Evolutionary conservation across 2,329 filamentous ascomycete genomes (phyloP), one percentile per base, ranked within the genome.

Genomic region (Ceratocystis alfenasii): DNA sequence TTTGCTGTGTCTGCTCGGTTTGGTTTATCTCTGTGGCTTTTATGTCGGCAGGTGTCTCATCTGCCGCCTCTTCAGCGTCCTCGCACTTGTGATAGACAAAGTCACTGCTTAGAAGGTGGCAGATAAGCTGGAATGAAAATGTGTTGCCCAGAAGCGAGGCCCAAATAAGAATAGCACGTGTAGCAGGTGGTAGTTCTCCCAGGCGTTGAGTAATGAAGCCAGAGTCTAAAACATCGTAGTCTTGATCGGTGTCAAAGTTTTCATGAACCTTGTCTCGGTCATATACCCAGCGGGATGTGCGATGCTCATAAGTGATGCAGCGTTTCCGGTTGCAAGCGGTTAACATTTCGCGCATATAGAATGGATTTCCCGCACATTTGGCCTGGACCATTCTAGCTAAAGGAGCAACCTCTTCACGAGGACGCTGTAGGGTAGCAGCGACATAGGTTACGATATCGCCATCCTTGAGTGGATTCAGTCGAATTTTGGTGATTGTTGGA

Each of bases 261-360:
- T 87, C 85, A 72, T 96, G 96, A 1, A 96, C 84, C 69, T 83
- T 85, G 74, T 96, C 91, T 10, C 96, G 77, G 72, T 95, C 88
- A 73, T 87, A 96, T 57, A 87, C 81, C 93, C 93, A 97, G 59
- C 83, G 81, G 60, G 86, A 89, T 69, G 87, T 84, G 70, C 85
- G 86, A 80, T 94, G 96, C 68, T 91, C 90, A 74, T 95, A 96
- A 83, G 87, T 95, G 62, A 96, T 88, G 73, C 89, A 95, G 70
- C 87, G 87, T 72, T 90, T 94, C 50, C 89, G 85, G 73, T 95
- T 87, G 73, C 90, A 95, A 2, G 88, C 87, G 72, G 89, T 89
- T 3, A 96, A 81, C 82, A 96, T 95, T 75, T 96, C 90, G 65
- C 90, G 83, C 74, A 96, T 88, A 72, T 94, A 95, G 72, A 96